These are phyloP conservation scores for Balakata baccata DNA, from an alignment of 345 rosid species.

Conservation along the genomic window DNA sequence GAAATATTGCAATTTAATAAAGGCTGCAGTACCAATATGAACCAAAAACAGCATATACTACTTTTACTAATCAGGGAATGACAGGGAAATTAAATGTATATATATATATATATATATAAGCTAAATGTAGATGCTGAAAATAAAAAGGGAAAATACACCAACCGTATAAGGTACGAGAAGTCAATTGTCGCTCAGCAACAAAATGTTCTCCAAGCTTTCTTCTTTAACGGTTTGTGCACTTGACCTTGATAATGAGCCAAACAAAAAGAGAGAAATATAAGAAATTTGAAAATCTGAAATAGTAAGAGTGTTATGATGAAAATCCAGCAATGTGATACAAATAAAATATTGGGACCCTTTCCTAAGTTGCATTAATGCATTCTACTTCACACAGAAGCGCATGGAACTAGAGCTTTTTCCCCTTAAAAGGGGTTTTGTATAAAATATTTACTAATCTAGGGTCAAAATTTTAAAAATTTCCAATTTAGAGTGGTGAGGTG, in stretches of 20 bases:
- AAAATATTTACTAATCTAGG: no score
- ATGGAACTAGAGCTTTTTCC: no score
- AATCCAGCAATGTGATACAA: constrained; percentile 2
- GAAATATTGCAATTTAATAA: not conserved
- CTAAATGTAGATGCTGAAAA: not conserved
- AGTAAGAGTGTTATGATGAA: not conserved
- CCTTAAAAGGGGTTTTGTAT: no score
- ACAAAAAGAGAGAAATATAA: not conserved
- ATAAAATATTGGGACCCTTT: not conserved
- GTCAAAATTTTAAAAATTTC: no score
- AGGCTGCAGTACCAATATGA: no score
- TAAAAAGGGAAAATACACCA: not conserved
- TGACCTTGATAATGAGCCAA: not conserved
- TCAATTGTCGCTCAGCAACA: not conserved
- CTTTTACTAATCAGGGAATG: not conserved
- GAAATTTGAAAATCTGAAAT: not conserved
- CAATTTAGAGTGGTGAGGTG: no score
- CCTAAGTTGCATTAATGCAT: constrained; percentile 8
- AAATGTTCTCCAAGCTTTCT: not conserved
- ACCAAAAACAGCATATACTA: not conserved
- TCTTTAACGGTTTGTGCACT: not conserved
- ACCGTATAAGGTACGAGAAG: not conserved
- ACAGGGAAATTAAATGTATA: not conserved
- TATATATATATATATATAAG: no score
- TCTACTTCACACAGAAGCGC: not conserved